Percentiles rank a stretch among this genome's conserved stretches.
Evolutionary conservation across 257 asterid species (phyloP).

Genomic region (Capsicum rhomboideum): DNA sequence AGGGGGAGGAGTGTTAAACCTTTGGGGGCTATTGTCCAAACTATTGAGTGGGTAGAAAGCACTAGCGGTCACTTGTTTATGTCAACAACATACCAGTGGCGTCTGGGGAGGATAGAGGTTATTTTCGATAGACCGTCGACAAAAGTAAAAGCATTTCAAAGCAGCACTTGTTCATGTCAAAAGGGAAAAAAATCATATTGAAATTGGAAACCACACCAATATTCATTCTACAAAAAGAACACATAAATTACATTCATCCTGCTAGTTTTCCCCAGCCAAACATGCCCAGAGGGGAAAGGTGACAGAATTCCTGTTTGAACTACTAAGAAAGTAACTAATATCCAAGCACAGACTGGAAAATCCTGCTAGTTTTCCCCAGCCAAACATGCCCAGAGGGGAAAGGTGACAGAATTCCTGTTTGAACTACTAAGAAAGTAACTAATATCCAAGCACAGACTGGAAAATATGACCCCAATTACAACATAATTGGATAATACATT

Average conservation of each 20-base stretch:
- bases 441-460: not conserved
- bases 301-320: not conserved
- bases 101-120: too few relatives aligned
- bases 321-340: not conserved
- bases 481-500: not conserved
- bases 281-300: not conserved
- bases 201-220: not conserved
- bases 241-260: constrained; percentile 2
- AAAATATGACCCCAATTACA: not conserved
- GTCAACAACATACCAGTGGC: too few relatives aligned
- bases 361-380: not conserved
- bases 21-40: too few relatives aligned
- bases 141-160: too few relatives aligned
- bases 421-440: not conserved
- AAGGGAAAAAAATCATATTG: not conserved
- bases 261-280: not conserved
- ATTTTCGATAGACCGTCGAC: too few relatives aligned
- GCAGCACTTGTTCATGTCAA: not conserved
- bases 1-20: not conserved
- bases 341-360: not conserved
- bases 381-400: not conserved
- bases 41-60: not conserved
- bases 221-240: not conserved
- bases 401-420: not conserved
- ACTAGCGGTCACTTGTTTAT: not conserved